Evolutionary conservation across 345 rosid genomes (phyloP).

Genomic region (Eucalyptus caleyi): DNA sequence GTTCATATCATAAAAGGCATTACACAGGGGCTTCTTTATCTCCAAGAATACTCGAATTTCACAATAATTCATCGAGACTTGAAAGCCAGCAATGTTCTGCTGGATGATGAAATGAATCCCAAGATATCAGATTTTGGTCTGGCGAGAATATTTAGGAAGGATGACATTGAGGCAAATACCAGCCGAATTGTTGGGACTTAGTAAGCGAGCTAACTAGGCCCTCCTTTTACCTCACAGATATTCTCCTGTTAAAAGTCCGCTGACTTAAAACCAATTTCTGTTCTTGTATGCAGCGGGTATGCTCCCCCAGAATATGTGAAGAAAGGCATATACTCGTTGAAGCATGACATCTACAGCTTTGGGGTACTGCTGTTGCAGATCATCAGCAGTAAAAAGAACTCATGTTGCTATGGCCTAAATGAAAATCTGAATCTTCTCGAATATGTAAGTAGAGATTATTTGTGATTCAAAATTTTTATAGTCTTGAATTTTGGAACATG

Average conservation of each 20-base stretch:
- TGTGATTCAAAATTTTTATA: neutral
- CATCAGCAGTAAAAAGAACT: conserved; percentile 26
- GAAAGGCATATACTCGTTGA: conserved; percentile 28
- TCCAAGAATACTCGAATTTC: conserved; percentile 35
- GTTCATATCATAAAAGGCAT: conserved; percentile 25
- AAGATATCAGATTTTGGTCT: conserved; percentile 34
- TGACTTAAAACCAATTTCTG: neutral
- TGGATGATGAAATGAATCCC: conserved; percentile 20
- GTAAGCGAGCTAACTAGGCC: conserved; percentile 2
- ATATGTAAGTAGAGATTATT: conserved; percentile 11
- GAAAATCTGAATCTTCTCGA: conserved; percentile 17
- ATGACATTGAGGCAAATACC: conserved; percentile 17
- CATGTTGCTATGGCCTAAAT: conserved; percentile 1
- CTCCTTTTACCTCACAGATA: neutral
- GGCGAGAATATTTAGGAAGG: conserved; percentile 26
- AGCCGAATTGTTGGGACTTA: conserved; percentile 23
- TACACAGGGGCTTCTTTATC: conserved; percentile 31
- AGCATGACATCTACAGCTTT: conserved; percentile 37
- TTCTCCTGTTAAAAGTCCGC: neutral
- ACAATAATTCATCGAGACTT: conserved; percentile 30
- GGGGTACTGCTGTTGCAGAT: conserved; percentile 41
- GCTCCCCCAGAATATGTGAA: conserved; percentile 38
- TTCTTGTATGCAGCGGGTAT: conserved; percentile 16
- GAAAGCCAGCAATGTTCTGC: conserved; percentile 24
- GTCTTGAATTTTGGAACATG: neutral